Conservation (phyloP, 2,329 filamentous ascomycete genomes). For the Diaporthe australafricana region DNA sequence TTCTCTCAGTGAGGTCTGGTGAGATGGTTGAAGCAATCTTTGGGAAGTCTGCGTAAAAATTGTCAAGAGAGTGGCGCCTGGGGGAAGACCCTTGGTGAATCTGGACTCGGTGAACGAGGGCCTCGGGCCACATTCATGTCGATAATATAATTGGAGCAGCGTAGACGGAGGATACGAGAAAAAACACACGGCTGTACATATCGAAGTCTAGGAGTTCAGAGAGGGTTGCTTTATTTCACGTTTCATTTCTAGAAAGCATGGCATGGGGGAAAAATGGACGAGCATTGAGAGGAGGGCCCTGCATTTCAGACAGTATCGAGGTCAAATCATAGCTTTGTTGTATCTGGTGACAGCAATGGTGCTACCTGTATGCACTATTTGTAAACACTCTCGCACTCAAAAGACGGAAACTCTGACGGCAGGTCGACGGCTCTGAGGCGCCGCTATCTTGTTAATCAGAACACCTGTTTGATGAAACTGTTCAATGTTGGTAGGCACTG, state of each 20-base stretch:
- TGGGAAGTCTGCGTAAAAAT: constrained; percentile 46
- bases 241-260: constrained; percentile 17
- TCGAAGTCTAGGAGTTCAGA: constrained; percentile 25
- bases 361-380: neutral
- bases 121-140: neutral
- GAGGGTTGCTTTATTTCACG: constrained; percentile 9
- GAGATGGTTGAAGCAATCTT: constrained; percentile 85
- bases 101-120: neutral
- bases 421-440: too few species aligned
- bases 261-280: constrained; percentile 6
- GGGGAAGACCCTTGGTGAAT: neutral
- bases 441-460: too few species aligned
- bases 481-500: too few species aligned
- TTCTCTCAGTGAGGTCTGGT: constrained; percentile 79
- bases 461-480: too few species aligned
- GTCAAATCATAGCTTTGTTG: neutral
- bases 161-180: neutral
- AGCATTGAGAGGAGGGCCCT: neutral
- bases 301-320: neutral
- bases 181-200: constrained; percentile 18
- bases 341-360: neutral
- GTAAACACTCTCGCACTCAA: neutral
- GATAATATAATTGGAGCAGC: constrained; percentile 30
- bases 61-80: neutral
- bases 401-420: neutral